These are phyloP conservation scores for Somion occarium DNA, from an alignment of 1,284 basidiomycete species.

Conservation along the genomic window DNA sequence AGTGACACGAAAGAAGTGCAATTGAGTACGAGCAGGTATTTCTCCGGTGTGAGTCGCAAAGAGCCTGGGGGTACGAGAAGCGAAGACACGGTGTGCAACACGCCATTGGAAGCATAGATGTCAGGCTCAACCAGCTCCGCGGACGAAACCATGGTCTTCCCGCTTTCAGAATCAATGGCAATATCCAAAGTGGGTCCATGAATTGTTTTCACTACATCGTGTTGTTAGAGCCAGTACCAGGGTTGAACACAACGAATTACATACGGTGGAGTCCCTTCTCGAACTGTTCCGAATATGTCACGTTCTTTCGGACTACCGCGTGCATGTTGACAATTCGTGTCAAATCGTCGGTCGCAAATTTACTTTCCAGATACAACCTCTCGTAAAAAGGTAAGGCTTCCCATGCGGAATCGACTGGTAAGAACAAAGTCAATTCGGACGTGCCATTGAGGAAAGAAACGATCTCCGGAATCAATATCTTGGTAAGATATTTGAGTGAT, in stretches of 20 bases:
- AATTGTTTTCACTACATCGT: constrained; percentile 59
- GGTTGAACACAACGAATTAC: constrained; percentile 19
- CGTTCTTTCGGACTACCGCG: constrained; percentile 50
- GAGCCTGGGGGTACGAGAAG: constrained; percentile 77
- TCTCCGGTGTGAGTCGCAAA: constrained; percentile 86
- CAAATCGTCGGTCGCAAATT: constrained; percentile 78
- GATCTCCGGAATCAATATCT: constrained; percentile 58
- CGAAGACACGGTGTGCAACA: constrained; percentile 84
- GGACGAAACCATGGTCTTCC: constrained; percentile 54
- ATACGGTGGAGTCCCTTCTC: constrained; percentile 48
- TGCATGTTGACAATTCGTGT: constrained; percentile 76
- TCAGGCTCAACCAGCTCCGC: constrained; percentile 69
- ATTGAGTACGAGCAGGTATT: constrained; percentile 85
- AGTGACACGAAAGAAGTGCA: constrained; percentile 89
- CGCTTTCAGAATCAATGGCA: constrained; percentile 34
- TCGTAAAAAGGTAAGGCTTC: constrained; percentile 60
- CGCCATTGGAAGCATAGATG: constrained; percentile 92
- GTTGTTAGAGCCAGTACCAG: constrained; percentile 7
- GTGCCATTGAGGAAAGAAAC: constrained; percentile 52
- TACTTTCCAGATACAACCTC: constrained; percentile 80
- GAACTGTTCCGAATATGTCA: constrained; percentile 65
- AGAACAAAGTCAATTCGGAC: constrained; percentile 83
- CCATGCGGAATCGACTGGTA: constrained; percentile 85
- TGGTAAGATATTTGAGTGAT: constrained; percentile 66
- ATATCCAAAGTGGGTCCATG: constrained; percentile 68